Conservation (phyloP, 768 basidiomycete genomes). For the Naematelia encephala region DNA sequence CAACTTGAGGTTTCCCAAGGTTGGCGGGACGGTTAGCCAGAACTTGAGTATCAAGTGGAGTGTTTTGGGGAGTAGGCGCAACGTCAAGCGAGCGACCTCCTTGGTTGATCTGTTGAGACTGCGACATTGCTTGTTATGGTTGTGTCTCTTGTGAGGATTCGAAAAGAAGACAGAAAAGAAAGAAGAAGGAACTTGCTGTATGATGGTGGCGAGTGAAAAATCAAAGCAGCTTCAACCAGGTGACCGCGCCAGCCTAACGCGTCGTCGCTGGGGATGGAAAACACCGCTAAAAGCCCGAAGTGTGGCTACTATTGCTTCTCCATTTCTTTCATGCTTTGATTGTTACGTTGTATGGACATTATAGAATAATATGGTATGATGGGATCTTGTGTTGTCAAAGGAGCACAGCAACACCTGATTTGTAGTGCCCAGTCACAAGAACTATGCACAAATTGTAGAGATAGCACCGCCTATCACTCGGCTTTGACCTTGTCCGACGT, state of each 20-base stretch:
- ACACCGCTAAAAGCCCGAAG: no score
- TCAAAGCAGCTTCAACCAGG: no score
- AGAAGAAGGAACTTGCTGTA: background rate
- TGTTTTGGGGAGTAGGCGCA: constrained; percentile 94
- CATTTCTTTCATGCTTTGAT: no score
- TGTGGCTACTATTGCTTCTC: no score
- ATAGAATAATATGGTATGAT: no score
- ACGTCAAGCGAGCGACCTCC: constrained; percentile 36
- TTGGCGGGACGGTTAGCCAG: constrained; percentile 60
- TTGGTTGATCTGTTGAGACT: constrained; percentile 43
- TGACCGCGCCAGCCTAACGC: no score
- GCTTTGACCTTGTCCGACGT: constrained; percentile 31
- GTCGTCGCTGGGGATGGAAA: background rate
- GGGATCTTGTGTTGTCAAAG: no score
- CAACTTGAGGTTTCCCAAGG: constrained; percentile 67
- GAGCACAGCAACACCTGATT: no score
- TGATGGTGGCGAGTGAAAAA: constrained; percentile 15
- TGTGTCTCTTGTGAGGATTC: background rate
- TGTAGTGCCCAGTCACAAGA: no score
- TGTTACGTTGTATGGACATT: no score
- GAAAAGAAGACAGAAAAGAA: constrained; percentile 5
- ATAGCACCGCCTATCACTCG: no score
- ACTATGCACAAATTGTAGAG: no score
- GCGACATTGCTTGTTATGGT: constrained; percentile 31
- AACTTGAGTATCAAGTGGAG: constrained; percentile 76